Conservation (phyloP, 2,329 filamentous ascomycete species). For the Dothistroma septosporum region DNA sequence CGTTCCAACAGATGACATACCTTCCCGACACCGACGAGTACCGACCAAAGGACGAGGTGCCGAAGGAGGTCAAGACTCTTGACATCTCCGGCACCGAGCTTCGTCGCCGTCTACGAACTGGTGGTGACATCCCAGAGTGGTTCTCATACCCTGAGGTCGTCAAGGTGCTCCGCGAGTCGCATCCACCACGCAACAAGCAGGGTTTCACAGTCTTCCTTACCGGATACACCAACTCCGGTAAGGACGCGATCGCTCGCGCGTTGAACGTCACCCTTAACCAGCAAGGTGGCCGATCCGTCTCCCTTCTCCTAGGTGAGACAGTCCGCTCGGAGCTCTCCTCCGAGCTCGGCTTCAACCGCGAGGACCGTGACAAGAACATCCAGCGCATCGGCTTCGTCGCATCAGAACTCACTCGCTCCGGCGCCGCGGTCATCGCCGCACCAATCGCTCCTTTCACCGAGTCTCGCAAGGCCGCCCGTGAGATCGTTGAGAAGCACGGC, state of each 20-base stretch:
- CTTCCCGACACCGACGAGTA: constrained; percentile 97
- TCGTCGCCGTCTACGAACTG: constrained; percentile 81
- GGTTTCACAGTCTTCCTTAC: constrained; percentile 98
- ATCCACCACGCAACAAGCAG: constrained; percentile 84
- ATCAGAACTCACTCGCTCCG: constrained; percentile 85
- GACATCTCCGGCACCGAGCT: constrained; percentile 66
- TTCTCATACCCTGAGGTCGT: constrained; percentile 99
- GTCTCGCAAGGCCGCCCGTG: constrained; percentile 70
- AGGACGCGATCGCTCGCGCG: constrained; percentile 92
- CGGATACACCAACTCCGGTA: constrained; percentile 93
- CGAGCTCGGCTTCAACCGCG: constrained; percentile 89
- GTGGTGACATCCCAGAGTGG: constrained; percentile 96
- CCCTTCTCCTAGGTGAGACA: constrained; percentile 90
- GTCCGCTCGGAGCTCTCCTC: constrained; percentile 89
- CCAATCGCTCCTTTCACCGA: constrained; percentile 91
- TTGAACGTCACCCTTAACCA: constrained; percentile 97
- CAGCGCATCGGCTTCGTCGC: constrained; percentile 94
- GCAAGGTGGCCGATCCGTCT: constrained; percentile 91
- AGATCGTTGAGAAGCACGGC: constrained; percentile 81
- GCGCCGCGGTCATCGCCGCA: constrained; percentile 90
- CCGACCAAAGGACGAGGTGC: constrained; percentile 84
- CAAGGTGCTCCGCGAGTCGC: constrained; percentile 89
- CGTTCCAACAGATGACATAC: constrained; percentile 99
- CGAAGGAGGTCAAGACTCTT: constrained; percentile 71
- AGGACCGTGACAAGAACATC: constrained; percentile 93